These are phyloP conservation scores for Noccaea caerulescens DNA, from an alignment of 345 rosid species.

Conservation along the genomic window DNA sequence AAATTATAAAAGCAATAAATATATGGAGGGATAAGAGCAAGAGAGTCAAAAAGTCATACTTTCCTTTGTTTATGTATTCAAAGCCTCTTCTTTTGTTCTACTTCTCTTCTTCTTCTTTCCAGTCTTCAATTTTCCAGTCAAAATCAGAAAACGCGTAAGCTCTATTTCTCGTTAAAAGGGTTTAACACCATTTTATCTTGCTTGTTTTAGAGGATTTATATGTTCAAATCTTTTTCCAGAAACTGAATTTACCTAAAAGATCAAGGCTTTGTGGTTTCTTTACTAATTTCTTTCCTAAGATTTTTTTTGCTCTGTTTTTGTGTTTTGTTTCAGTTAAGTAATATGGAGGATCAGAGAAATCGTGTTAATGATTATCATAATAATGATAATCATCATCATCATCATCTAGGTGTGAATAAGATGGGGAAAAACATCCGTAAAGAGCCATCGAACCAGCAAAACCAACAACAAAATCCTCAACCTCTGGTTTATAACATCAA, in stretches of 20 bases:
- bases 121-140: slow-evolving; percentile 23
- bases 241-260: background rate
- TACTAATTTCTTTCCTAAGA: background rate
- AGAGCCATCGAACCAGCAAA: slow-evolving; percentile 79
- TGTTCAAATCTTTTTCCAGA: background rate
- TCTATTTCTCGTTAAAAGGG: slow-evolving; percentile 15
- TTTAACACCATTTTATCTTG: background rate
- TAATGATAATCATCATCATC: slow-evolving; percentile 25
- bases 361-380: slow-evolving; percentile 50
- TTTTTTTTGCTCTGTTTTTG: background rate
- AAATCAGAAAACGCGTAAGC: slow-evolving; percentile 34
- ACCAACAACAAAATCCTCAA: slow-evolving; percentile 69
- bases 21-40: background rate
- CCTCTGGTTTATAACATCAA: slow-evolving; percentile 94
- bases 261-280: background rate
- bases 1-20: background rate
- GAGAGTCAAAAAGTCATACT: slow-evolving; percentile 23
- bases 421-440: slow-evolving; percentile 81
- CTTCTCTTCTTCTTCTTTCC: slow-evolving; percentile 14
- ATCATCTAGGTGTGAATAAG: slow-evolving; percentile 80
- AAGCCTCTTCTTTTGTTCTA: slow-evolving; percentile 19
- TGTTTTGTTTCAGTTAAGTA: slow-evolving; percentile 20
- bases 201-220: slow-evolving; percentile 2
- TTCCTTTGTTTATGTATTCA: slow-evolving; percentile 12
- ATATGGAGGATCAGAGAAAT: slow-evolving; percentile 80